These are phyloP conservation scores for Saturnispora besseyi DNA, from an alignment of 805 yeast species.

Conservation along the genomic window DNA sequence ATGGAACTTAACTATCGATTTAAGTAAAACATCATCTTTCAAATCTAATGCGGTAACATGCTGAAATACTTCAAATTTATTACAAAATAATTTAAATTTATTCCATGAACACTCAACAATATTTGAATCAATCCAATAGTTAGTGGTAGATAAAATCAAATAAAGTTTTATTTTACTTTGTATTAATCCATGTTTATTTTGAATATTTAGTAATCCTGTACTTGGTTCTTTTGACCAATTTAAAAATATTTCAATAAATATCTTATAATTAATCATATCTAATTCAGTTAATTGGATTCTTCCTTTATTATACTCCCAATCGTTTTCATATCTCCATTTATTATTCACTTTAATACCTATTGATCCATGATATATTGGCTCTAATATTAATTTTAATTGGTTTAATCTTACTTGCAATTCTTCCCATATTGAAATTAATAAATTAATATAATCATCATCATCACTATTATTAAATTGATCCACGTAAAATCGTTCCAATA, in stretches of 20 bases:
- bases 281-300: not conserved
- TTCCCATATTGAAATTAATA: not conserved
- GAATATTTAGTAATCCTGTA: not conserved
- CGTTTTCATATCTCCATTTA: not conserved
- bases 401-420: not conserved
- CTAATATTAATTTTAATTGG: not conserved
- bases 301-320: not conserved
- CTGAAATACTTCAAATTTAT: not conserved
- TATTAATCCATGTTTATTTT: not conserved
- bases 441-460: not conserved
- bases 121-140: not conserved
- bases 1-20: not conserved
- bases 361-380: conserved; percentile 5
- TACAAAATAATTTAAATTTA: conserved; percentile 1
- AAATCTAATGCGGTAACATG: not conserved
- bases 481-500: not conserved
- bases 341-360: not conserved
- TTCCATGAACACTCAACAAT: not conserved
- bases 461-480: not conserved
- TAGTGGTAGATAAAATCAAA: not conserved
- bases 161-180: not conserved
- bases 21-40: not conserved
- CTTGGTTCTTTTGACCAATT: not conserved
- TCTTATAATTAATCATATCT: not conserved
- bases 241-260: not conserved